A percentile compares a stretch with the other conserved stretches of the same genome.
Evolutionary conservation across 1,284 basidiomycete genomes (phyloP).

Genomic region (Ganoderma multipileum): DNA sequence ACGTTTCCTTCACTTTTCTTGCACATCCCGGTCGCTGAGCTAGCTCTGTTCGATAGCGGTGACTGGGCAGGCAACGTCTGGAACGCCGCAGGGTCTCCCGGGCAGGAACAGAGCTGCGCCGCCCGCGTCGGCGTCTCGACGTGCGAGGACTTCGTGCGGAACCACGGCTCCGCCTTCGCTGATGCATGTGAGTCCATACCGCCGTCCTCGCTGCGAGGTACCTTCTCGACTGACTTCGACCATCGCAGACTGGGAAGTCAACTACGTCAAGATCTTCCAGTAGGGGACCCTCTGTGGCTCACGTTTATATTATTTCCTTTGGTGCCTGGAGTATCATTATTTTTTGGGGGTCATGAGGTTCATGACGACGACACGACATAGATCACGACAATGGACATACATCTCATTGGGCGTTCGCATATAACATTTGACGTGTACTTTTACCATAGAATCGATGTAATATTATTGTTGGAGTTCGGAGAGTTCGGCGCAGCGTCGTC

Average conservation of each 20-base stretch:
- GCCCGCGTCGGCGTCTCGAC: slow-evolving; percentile 79
- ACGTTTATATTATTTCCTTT: slow-evolving; percentile 2
- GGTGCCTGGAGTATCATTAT: not conserved
- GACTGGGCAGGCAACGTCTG: slow-evolving; percentile 89
- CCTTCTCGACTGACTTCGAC: slow-evolving; percentile 10
- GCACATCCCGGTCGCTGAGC: not conserved
- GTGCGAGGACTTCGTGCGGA: slow-evolving; percentile 78
- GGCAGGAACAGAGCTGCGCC: slow-evolving; percentile 83
- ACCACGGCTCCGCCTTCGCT: slow-evolving; percentile 70
- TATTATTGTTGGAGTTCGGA: slow-evolving; percentile 9
- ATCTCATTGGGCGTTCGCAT: slow-evolving; percentile 5
- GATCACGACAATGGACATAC: slow-evolving; percentile 16
- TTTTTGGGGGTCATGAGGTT: not conserved
- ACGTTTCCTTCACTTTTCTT: slow-evolving; percentile 27
- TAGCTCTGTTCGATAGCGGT: slow-evolving; percentile 57
- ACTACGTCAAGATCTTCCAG: slow-evolving; percentile 73
- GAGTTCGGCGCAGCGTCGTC: not conserved
- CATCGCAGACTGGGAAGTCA: slow-evolving; percentile 76
- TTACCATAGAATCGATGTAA: slow-evolving; percentile 12
- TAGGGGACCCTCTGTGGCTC: slow-evolving; percentile 13
- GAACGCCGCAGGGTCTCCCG: slow-evolving; percentile 71
- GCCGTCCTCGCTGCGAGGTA: slow-evolving; percentile 3
- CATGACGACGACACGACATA: not conserved
- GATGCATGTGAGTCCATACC: slow-evolving; percentile 76
- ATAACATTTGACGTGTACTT: slow-evolving; percentile 5